A percentile compares a stretch with the other conserved stretches of the same genome.
Conservation (phyloP, 345 rosid genomes). For the Eucalyptus tenuipes region DNA sequence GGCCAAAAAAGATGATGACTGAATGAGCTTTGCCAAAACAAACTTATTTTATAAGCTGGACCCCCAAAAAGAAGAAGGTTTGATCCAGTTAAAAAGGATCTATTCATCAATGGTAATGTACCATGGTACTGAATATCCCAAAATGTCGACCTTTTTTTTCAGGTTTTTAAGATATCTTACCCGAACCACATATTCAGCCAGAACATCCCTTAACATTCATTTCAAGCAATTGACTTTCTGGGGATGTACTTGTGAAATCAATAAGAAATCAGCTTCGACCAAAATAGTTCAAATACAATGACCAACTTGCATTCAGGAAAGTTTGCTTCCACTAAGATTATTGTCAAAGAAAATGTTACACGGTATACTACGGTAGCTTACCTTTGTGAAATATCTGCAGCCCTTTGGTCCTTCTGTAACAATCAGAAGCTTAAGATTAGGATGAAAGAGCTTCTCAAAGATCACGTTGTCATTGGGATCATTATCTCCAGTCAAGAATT, state of each 20-base stretch:
- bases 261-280: neutral
- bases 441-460: constrained; percentile 54
- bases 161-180: neutral
- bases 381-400: constrained; percentile 92
- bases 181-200: neutral
- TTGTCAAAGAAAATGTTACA: neutral
- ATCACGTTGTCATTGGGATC: constrained; percentile 54
- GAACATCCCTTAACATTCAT: neutral
- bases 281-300: neutral
- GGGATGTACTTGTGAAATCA: neutral
- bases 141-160: neutral
- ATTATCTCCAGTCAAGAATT: constrained; percentile 55
- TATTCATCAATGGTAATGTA: neutral
- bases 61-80: neutral
- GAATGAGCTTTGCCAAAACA: neutral
- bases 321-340: neutral
- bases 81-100: neutral
- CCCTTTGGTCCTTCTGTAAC: constrained; percentile 90
- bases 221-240: neutral
- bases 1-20: neutral
- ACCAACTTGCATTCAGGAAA: neutral
- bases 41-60: neutral
- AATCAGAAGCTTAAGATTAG: constrained; percentile 68
- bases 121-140: neutral
- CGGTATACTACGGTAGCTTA: neutral